Base-by-base conservation (phyloP, 495 filamentous ascomycete species). In the Monascus purpureus region DNA sequence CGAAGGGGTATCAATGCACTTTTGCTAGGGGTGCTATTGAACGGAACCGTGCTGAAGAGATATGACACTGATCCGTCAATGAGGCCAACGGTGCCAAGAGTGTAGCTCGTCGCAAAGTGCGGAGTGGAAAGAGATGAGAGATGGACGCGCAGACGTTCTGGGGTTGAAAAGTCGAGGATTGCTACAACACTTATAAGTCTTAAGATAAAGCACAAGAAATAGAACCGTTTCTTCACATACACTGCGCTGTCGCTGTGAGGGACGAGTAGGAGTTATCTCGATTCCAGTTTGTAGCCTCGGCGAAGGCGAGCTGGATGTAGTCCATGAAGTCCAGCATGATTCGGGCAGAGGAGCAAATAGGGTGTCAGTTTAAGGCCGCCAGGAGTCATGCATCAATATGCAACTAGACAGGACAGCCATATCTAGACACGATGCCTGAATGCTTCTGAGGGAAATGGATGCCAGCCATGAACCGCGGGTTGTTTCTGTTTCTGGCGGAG, bases 251-350 rank as follows among this genome's bases (percentile, higher is more conserved):
- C 26, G 77, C 77, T 27, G 82, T 95, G 37, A 97, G 70, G 23
- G 77, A 72, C 36, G 80, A 76, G 59, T 97, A 97, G 9, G 77
- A 83, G 56, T 94, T 96, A 61, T 97, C 86, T 38, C 73, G 68
- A 50, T 88, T 82, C 90, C 90, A 96, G 41, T 74, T 65, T 4
- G 85, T 85, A 34, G 77, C 76, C 55, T 79, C 68, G 54, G 82
- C 81, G 61, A 96, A 97, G 52, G 84, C 79, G 51, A 82, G 73
- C 55, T 92, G 88, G 56, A 97, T 76, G 59, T 93, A 87, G 50
- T 95, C 84, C 87, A 96, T 97, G 65, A 95, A 97, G 53, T 83
- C 79, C 61, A 93, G 75, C 90, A 97, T 97, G 38, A 35, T 64
- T 13, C 37, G 32, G 29, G 16, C 24, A 13, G 18, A 27, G 15